Conservation (phyloP, 768 basidiomycete species). For the Suillus paluster region DNA sequence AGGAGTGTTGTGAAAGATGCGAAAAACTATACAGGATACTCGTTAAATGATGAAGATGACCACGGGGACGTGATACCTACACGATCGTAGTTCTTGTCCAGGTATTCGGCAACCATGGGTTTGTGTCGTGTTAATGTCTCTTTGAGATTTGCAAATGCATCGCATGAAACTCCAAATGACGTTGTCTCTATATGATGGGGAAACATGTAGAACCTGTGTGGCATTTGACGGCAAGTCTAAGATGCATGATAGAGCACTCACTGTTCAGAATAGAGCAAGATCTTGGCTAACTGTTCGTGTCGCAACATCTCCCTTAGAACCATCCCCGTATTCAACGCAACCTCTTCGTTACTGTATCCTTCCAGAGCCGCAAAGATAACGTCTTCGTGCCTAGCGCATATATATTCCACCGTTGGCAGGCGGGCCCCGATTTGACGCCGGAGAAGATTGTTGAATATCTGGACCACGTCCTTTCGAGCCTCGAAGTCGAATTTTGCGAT, state of each 20-base stretch:
- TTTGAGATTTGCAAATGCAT: slow-evolving; percentile 97
- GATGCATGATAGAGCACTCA: slow-evolving; percentile 46
- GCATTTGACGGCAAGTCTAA: neutral
- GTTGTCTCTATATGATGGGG: slow-evolving; percentile 97
- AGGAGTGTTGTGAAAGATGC: slow-evolving; percentile 92
- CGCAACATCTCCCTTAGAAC: slow-evolving; percentile 95
- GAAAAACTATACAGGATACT: slow-evolving; percentile 73
- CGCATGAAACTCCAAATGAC: slow-evolving; percentile 97
- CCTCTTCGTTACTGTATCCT: slow-evolving; percentile 94
- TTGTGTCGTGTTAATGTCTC: slow-evolving; percentile 97
- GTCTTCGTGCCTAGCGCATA: slow-evolving; percentile 74
- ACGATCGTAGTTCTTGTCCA: slow-evolving; percentile 96
- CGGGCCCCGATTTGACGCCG: slow-evolving; percentile 92
- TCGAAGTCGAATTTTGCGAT: slow-evolving; percentile 94
- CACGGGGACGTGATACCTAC: slow-evolving; percentile 46
- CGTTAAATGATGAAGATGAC: slow-evolving; percentile 6
- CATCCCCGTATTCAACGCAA: slow-evolving; percentile 98
- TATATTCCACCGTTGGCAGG: slow-evolving; percentile 96
- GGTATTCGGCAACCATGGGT: slow-evolving; percentile 95
- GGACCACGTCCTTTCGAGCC: slow-evolving; percentile 83
- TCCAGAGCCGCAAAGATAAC: slow-evolving; percentile 84
- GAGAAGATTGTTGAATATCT: slow-evolving; percentile 88
- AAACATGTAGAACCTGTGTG: slow-evolving; percentile 88
- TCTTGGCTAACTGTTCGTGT: slow-evolving; percentile 89
- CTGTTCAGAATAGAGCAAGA: slow-evolving; percentile 93